Evolutionary conservation across 108 stramenopile species (phyloP).

Genomic region (Cyclotella sp.): DNA sequence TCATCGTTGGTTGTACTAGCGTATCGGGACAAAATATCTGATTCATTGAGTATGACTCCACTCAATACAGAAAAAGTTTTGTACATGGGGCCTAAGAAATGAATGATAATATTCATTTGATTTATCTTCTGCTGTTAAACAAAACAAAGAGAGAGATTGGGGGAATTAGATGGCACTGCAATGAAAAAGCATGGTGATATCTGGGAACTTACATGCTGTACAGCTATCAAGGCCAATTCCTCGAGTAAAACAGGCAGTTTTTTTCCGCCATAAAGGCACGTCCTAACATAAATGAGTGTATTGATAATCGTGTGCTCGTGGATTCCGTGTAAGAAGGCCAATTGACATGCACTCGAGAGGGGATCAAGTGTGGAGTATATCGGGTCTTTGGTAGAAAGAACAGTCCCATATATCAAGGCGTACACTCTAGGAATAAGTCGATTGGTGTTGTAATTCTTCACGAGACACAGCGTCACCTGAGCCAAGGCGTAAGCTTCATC

Average conservation of each 20-base stretch:
- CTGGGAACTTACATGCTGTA: not conserved
- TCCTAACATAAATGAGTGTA: constrained; percentile 14
- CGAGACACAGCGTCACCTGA: constrained; percentile 1
- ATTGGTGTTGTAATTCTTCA: constrained; percentile 6
- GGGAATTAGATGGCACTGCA: not conserved
- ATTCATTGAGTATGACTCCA: constrained; percentile 13
- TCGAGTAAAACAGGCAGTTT: constrained; percentile 11
- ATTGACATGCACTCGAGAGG: constrained; percentile 26
- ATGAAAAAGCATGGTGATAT: too few species aligned
- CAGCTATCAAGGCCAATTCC: not conserved
- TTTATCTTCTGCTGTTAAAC: constrained; percentile 8
- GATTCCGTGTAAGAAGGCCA: constrained; percentile 18
- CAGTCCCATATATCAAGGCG: constrained; percentile 20
- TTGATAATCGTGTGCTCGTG: constrained; percentile 20
- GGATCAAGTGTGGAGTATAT: constrained; percentile 13
- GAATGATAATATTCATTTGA: constrained; percentile 19
- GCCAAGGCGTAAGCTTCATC: constrained; percentile 24
- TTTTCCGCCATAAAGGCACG: constrained; percentile 13
- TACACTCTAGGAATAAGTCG: constrained; percentile 22
- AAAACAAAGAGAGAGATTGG: not conserved
- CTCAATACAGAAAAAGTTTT: constrained; percentile 17
- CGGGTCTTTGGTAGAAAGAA: constrained; percentile 13
- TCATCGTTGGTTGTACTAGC: constrained; percentile 1
- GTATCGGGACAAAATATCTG: constrained; percentile 4
- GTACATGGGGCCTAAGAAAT: constrained; percentile 18